Conservation (phyloP, 2,329 filamentous ascomycete genomes). For the Herpomyces periplanetae region DNA sequence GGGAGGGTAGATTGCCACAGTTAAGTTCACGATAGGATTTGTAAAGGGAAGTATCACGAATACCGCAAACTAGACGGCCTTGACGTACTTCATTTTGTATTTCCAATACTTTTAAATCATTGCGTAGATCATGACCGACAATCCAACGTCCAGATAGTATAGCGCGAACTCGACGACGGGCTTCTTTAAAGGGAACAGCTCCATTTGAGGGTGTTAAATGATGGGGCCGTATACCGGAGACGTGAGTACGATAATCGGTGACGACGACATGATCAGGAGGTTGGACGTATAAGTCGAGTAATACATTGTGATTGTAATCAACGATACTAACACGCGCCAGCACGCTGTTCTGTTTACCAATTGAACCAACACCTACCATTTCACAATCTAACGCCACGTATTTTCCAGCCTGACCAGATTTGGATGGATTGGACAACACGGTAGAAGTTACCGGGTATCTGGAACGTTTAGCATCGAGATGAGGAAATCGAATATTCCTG, state of each 20-base stretch:
- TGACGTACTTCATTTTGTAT: no score
- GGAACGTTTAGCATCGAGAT: no score
- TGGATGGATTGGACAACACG: no score
- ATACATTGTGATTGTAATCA: constrained; percentile 61
- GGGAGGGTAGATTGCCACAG: no score
- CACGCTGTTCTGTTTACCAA: constrained; percentile 16
- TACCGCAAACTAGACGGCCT: no score
- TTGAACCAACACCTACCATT: constrained; percentile 55
- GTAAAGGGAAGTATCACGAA: no score
- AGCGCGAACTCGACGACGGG: constrained; percentile 26
- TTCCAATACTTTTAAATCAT: constrained; percentile 33
- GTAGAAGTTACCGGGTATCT: no score
- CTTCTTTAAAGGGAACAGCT: constrained; percentile 22
- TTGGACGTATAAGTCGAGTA: constrained; percentile 74
- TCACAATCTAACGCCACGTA: constrained; percentile 85
- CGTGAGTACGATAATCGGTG: constrained; percentile 54
- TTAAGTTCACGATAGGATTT: no score
- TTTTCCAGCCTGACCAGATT: constrained; percentile 36
- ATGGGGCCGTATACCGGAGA: constrained; percentile 38
- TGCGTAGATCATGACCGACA: constrained; percentile 44
- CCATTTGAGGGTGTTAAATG: constrained; percentile 17
- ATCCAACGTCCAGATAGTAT: constrained; percentile 30
- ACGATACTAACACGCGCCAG: constrained; percentile 62
- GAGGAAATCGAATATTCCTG: no score
- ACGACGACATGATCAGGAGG: constrained; percentile 18